Percentiles rank a stretch among this genome's conserved stretches.
Conservation (phyloP, 2,329 filamentous ascomycete genomes). For the Sporothrix pallida region DNA sequence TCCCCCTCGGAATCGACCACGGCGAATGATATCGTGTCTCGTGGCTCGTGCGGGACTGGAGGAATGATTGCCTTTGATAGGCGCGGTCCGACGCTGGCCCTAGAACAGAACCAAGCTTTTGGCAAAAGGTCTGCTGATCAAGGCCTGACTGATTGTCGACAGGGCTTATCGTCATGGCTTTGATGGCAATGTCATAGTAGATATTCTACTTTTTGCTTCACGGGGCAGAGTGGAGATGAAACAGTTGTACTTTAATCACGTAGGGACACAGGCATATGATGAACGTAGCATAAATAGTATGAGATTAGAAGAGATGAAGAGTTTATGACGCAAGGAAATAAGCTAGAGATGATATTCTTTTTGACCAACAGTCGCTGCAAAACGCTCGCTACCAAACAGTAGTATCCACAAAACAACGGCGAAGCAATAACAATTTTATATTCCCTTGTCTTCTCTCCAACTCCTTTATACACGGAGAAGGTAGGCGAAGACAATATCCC, state of each 20-base stretch:
- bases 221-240: background rate
- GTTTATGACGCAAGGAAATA: conserved; percentile 6
- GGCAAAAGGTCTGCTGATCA: background rate
- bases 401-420: background rate
- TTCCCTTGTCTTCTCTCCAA: background rate
- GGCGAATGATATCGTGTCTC: background rate
- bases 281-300: background rate
- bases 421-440: background rate
- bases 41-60: background rate
- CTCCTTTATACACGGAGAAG: background rate
- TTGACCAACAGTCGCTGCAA: conserved; percentile 20
- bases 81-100: background rate
- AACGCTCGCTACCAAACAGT: conserved; percentile 6
- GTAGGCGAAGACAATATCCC: no score
- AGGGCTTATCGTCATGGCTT: no score
- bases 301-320: background rate
- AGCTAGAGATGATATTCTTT: background rate
- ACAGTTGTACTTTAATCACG: background rate
- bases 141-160: background rate
- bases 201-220: background rate
- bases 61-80: background rate
- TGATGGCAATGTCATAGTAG: no score
- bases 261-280: background rate
- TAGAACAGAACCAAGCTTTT: background rate
- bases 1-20: background rate